phyloP scores from a whole-genome alignment of 345 rosid genomes.

The Arabis hirsuta region DNA sequence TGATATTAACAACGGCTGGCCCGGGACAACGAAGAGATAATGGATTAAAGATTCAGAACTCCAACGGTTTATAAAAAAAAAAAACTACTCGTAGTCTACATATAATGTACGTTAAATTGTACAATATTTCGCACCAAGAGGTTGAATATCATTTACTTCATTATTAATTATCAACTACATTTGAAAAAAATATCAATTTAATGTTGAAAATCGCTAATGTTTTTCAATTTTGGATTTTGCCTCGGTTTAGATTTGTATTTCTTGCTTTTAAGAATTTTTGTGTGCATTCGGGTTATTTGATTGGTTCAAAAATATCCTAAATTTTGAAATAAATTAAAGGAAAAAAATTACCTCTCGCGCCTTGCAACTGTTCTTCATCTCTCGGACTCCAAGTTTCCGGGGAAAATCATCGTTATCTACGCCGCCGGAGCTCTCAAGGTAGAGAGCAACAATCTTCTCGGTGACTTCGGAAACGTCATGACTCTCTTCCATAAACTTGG shows the following conservation, averaged over 20 bases:
- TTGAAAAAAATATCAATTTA: neutral
- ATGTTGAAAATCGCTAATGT: neutral
- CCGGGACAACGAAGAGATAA: too few relatives aligned
- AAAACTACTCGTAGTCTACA: neutral
- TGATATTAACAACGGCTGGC: too few relatives aligned
- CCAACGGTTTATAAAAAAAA: neutral
- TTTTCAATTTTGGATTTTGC: neutral
- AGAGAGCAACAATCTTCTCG: conserved; percentile 59
- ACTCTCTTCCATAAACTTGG: conserved; percentile 62
- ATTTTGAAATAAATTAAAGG: neutral
- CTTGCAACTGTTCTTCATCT: neutral
- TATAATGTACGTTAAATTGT: too few relatives aligned
- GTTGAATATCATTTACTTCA: too few relatives aligned
- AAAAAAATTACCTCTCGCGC: neutral
- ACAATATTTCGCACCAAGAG: too few relatives aligned
- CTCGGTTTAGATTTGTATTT: neutral
- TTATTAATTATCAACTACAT: too few relatives aligned
- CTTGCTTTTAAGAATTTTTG: too few relatives aligned
- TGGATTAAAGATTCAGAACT: too few relatives aligned
- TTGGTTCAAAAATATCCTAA: neutral
- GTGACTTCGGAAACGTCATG: conserved; percentile 59
- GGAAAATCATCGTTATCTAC: neutral
- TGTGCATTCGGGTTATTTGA: too few relatives aligned
- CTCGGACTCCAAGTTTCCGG: neutral
- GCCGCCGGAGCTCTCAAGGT: conserved; percentile 34